Evolutionary conservation across 495 filamentous ascomycete genomes (phyloP).

Genomic region (Hapsidospora chrysogenum): DNA sequence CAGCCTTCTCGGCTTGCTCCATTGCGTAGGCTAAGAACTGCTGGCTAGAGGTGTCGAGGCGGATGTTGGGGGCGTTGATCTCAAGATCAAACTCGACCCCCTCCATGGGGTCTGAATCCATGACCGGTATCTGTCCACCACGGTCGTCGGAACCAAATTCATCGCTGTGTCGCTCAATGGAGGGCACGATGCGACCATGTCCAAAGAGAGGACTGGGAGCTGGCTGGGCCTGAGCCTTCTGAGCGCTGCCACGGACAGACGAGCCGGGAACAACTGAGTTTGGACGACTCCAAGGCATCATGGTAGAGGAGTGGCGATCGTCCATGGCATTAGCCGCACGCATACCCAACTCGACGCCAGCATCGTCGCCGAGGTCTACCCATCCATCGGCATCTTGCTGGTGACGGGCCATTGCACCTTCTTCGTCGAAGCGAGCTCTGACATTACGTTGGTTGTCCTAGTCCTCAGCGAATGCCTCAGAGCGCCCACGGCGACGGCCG

Average conservation of each 20-base stretch:
- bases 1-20: constrained; percentile 14
- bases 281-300: constrained; percentile 25
- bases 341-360: constrained; percentile 18
- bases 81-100: no score
- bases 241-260: constrained; percentile 15
- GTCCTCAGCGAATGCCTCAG: not conserved
- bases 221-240: no score
- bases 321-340: constrained; percentile 17
- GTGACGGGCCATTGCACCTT: no score
- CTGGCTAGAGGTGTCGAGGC: not conserved
- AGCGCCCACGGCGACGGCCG: not conserved
- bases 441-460: not conserved
- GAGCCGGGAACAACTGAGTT: constrained; percentile 24
- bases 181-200: constrained; percentile 14
- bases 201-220: constrained; percentile 21
- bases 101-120: no score
- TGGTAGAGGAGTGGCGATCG: constrained; percentile 19
- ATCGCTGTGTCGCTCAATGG: constrained; percentile 25
- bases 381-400: not conserved
- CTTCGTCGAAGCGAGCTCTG: no score
- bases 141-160: constrained; percentile 10
- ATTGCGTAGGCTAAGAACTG: constrained; percentile 38
- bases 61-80: no score
- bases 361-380: not conserved
- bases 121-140: no score